Conservation (phyloP, 2,329 filamentous ascomycete genomes). For the Echinosphaeria canescens region DNA sequence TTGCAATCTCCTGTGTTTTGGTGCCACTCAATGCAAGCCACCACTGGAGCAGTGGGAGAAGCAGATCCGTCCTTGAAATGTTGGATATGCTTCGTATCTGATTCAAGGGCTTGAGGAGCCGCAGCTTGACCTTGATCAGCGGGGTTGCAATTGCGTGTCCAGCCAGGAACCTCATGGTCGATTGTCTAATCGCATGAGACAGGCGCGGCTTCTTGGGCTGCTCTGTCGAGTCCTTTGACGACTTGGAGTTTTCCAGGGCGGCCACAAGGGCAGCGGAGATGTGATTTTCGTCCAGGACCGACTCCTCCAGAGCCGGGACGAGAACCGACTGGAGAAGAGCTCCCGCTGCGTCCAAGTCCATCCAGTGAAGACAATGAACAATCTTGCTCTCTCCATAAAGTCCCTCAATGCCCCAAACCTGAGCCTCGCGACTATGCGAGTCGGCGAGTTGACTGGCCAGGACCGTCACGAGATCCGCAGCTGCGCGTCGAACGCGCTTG, state of each 20-base stretch:
- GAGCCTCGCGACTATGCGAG: constrained; percentile 19
- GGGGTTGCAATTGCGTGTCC: constrained; percentile 53
- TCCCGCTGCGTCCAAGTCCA: constrained; percentile 32
- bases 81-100: constrained; percentile 49
- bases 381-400: constrained; percentile 42
- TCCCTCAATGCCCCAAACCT: constrained; percentile 34
- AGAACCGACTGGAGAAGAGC: constrained; percentile 45
- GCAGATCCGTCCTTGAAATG: constrained; percentile 45
- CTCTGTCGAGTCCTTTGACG: constrained; percentile 8
- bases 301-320: constrained; percentile 67
- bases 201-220: constrained; percentile 11
- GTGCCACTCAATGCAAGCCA: constrained; percentile 38
- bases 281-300: constrained; percentile 55
- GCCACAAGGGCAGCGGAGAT: constrained; percentile 41
- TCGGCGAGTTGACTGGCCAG: constrained; percentile 27
- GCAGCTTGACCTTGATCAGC: constrained; percentile 43
- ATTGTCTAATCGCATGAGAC: constrained; percentile 36
- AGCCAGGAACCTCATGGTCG: constrained; percentile 50
- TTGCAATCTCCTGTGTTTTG: constrained; percentile 27
- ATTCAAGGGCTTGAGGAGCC: constrained; percentile 51
- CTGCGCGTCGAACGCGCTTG: constrained; percentile 53
- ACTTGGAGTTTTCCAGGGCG: constrained; percentile 33
- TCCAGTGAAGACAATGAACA: constrained; percentile 30
- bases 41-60: constrained; percentile 53
- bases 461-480: constrained; percentile 41